Evolutionary conservation across 176 grass and related monocot genomes (phyloP).

Genomic region (Aegilops speltoides): DNA sequence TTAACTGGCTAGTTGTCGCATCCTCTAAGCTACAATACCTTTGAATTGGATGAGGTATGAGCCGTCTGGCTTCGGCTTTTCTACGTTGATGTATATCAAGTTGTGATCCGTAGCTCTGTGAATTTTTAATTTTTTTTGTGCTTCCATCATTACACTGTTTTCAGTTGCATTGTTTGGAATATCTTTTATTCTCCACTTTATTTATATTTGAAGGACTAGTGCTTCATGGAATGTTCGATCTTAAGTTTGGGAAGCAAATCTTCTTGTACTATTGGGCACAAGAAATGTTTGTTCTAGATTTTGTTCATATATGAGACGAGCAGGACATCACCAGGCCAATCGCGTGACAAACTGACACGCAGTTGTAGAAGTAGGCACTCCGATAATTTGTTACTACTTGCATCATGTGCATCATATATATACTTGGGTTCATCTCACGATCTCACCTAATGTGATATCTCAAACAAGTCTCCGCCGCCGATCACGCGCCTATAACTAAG

Average conservation of each 20-base stretch:
- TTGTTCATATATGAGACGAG: background rate
- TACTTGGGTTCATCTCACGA: no score
- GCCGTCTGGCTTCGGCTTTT: no score
- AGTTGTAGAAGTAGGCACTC: background rate
- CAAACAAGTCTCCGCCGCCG: no score
- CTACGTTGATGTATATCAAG: no score
- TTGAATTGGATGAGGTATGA: no score
- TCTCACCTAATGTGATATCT: no score
- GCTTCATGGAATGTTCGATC: background rate
- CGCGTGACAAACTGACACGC: background rate
- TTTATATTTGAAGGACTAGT: background rate
- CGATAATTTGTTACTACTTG: background rate
- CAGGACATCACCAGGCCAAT: background rate
- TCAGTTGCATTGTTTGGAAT: background rate
- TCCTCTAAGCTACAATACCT: no score
- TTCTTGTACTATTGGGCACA: background rate
- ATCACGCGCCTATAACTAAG: no score
- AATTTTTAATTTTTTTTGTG: background rate
- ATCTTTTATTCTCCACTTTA: no score
- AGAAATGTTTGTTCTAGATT: background rate
- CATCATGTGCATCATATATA: background rate
- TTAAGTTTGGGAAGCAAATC: background rate
- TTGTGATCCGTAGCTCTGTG: no score
- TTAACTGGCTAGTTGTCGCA: no score
- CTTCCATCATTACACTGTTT: background rate